phyloP scores from a whole-genome alignment of 768 basidiomycete genomes.

The Kondoa malvinella region DNA sequence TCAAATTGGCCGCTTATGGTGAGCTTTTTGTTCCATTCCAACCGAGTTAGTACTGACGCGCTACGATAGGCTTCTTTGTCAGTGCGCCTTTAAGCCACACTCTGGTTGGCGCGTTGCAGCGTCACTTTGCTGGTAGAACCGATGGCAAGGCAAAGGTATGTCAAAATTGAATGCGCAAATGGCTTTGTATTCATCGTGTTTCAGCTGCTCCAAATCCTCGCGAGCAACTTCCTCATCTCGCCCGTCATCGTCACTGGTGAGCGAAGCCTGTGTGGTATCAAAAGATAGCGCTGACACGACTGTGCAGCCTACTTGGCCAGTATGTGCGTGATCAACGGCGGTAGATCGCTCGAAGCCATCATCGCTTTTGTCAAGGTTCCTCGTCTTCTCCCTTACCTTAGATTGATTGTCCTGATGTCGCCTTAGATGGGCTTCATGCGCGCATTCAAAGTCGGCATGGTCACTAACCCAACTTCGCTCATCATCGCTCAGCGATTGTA shows the following conservation, averaged over 20 bases:
- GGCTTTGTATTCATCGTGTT: not conserved
- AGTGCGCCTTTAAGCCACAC: constrained; percentile 65
- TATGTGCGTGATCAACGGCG: constrained; percentile 70
- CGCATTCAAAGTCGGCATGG: constrained; percentile 41
- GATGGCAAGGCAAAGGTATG: constrained; percentile 45
- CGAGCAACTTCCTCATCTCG: constrained; percentile 56
- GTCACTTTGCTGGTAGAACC: constrained; percentile 56
- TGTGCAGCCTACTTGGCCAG: constrained; percentile 51
- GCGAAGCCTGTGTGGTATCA: not conserved
- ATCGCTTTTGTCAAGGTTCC: constrained; percentile 15
- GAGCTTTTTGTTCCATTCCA: not conserved
- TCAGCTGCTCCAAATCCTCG: constrained; percentile 43
- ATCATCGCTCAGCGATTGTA: not conserved
- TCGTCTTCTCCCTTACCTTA: not conserved
- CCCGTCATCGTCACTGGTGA: constrained; percentile 45
- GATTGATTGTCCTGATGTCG: not conserved
- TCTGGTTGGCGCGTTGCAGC: constrained; percentile 55
- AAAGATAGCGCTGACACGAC: no score
- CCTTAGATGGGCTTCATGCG: not conserved
- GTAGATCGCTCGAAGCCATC: constrained; percentile 48
- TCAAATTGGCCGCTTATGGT: constrained; percentile 67
- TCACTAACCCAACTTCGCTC: constrained; percentile 11
- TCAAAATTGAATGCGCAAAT: not conserved
- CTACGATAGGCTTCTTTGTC: constrained; percentile 43
- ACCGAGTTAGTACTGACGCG: constrained; percentile 6